Conservation (phyloP, 345 rosid genomes). For the Firmiana major region DNA sequence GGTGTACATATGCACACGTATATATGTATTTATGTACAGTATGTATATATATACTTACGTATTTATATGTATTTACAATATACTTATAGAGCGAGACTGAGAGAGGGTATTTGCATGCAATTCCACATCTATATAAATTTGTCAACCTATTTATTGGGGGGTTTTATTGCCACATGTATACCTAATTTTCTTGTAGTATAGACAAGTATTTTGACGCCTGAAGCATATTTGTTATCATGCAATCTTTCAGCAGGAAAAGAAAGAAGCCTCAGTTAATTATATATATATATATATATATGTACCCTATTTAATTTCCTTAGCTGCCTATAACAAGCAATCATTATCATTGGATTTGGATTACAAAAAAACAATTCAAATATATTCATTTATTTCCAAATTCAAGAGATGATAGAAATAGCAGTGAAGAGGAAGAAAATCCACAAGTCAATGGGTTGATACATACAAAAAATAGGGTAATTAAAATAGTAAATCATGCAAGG, state of each 20-base stretch:
- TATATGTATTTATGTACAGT: no score
- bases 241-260: not conserved
- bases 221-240: not conserved
- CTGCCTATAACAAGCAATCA: not conserved
- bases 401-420: not conserved
- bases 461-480: not conserved
- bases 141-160: not conserved
- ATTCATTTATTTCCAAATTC: not conserved
- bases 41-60: not conserved
- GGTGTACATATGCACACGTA: no score
- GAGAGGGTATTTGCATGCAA: not conserved
- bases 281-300: not conserved
- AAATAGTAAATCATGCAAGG: not conserved
- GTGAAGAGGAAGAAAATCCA: not conserved
- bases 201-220: not conserved
- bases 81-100: not conserved
- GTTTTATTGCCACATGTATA: not conserved
- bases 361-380: not conserved
- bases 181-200: not conserved
- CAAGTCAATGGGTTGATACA: conserved; percentile 1
- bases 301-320: not conserved
- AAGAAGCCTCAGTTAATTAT: not conserved
- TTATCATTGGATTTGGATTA: not conserved
- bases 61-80: not conserved
- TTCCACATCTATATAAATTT: not conserved